Evolutionary conservation across 441 rosid genomes (phyloP), one percentile per base, ranked within the genome.

Genomic region (Corymbia citriodora): DNA sequence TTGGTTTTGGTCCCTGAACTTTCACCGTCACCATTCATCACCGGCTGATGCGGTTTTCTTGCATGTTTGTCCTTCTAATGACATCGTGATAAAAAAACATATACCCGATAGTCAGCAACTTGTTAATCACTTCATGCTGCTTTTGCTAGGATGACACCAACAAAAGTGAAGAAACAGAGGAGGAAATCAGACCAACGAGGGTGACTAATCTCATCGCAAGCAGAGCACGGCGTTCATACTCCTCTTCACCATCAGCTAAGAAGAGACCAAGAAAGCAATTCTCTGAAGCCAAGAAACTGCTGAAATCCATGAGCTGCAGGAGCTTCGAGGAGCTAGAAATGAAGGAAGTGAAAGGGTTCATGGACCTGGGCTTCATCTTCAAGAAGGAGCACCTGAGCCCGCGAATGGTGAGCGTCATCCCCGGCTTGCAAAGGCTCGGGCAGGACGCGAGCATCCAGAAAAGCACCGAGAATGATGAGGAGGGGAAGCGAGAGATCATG

Each of bases 291-390:
- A 90, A 88, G 90, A 79, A 88, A 29, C 89, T 91, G 88, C 59
- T n/a, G 83, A 88, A 91, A 90, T 93, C 94, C 53, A 92, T 59
- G 93, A 94, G 95, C 86, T 92, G 91, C 88, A 92, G 93, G 91
- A 95, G 92, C 92, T 88, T 90, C 29, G 83, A 90, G 82, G 96
- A 94, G 55, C 90, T 96, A 53, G 97, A 96, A 89, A 93, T 96
- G 87, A 95, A 96, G 90, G 97, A 96, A 92, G 93, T 96, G 49
- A 93, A 94, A 94, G 96, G 96, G 93, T 94, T 95, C 85, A 91
- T 95, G 95, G 96, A 94, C 92, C 94, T 95, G 18, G 97, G 96
- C 1, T 96, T 96, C 87, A 88, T 52, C 31, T 96, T 96, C 94
- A 91, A 94, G 88, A 90, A 93, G 93, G 88, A 88, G 85, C 88